Percentiles rank a stretch among this genome's conserved stretches.
These are phyloP conservation scores for Diutina neorugosa DNA, from an alignment of 1,139 yeast genomes.

Conservation along the genomic window DNA sequence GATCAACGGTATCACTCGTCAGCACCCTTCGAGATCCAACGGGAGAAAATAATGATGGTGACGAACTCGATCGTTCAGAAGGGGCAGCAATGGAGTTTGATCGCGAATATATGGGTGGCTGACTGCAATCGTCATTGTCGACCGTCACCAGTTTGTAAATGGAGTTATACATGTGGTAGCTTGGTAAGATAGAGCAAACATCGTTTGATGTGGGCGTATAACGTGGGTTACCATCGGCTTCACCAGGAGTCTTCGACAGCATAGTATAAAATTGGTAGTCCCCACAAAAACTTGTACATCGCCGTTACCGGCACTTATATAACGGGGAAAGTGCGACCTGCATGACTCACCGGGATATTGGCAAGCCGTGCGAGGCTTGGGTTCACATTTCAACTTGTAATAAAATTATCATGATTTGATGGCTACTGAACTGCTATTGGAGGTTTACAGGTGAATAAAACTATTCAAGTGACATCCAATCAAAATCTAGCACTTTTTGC, in stretches of 20 bases:
- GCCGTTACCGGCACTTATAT: not conserved
- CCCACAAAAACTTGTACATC: not conserved
- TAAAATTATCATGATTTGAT: no score
- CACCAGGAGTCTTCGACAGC: not conserved
- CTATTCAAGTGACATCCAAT: no score
- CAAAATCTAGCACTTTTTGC: no score
- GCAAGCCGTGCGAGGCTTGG: not conserved
- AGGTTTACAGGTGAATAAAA: no score
- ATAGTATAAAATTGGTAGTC: not conserved
- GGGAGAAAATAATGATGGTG: not conserved
- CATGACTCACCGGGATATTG: not conserved
- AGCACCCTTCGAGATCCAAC: not conserved
- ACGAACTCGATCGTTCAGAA: not conserved
- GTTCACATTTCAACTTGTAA: not conserved
- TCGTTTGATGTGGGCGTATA: not conserved
- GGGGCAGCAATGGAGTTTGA: not conserved
- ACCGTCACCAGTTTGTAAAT: not conserved
- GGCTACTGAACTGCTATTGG: no score
- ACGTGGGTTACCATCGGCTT: not conserved
- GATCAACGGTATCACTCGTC: not conserved
- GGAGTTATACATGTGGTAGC: slow-evolving; percentile 1
- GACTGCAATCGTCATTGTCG: not conserved
- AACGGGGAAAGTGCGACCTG: not conserved
- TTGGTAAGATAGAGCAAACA: not conserved
- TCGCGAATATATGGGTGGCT: not conserved